Base-by-base conservation (phyloP, 116 monocot genomes). In the Zostera marina region DNA sequence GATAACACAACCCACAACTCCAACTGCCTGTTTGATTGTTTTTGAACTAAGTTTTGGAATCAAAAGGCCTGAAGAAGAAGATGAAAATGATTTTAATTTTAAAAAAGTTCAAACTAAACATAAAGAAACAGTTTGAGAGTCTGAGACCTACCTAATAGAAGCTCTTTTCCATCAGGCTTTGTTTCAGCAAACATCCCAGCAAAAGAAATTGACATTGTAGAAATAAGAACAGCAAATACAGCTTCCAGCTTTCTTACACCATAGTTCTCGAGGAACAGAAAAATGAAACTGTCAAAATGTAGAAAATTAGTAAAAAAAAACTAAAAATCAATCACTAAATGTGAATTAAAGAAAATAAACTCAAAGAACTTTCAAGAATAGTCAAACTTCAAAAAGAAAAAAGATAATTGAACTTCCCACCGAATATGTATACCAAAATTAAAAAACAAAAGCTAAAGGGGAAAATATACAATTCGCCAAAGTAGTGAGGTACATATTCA, bases 161-260 rank as follows among this genome's bases (percentile, higher is more conserved):
- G 81, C 59, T 92, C 87, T 64, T 76, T 87, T 45, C 75, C 78
- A 60, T 71, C 76, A 11, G 92, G 92, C 49, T 87, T 73, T 23
- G 87, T 81, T 60, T 86, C 73, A 32, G 69, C 70, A 70, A 92
- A 92, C 92, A 92, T 92, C 80, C 82, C 79, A 45, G 86, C 86
- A 72, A 92, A 92, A 19, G 86, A 80, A 52, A 78, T 21, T 8
- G 78, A 82, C 92, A 92, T 92, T 13, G 80, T 83, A 52, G 78
- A 60, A 39, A 84, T 81, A 47, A 93, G 81, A 62, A 88, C 53
- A 10, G 79, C 93, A 77, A 93, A 93, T 42, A 88, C 76, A 20
- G 81, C 88, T 69, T 93, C 93, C 13, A 93, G 58, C 60, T 93
- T 93, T 63, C 93, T 81, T 55, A 93, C 84, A 3, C 93, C 93